Percentiles rank a stretch among this genome's conserved stretches.
Conservation (phyloP, 2,329 filamentous ascomycete genomes). For the Cadophora malorum region DNA sequence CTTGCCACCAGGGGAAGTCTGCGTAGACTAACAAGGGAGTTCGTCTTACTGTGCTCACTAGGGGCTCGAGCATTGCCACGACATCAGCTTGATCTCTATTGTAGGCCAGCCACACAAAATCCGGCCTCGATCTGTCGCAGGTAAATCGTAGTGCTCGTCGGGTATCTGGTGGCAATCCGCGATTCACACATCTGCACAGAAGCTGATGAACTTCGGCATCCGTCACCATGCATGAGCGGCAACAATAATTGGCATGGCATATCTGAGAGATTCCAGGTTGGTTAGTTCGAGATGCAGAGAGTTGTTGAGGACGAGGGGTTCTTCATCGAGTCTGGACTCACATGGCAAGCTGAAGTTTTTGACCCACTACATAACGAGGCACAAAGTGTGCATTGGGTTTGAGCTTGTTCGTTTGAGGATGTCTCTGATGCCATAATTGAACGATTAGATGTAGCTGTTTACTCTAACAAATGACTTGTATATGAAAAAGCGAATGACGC, state of each 20-base stretch:
- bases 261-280: background rate
- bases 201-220: background rate
- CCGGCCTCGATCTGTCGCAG: background rate
- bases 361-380: background rate
- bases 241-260: background rate
- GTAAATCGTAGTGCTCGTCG: background rate
- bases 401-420: background rate
- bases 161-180: background rate
- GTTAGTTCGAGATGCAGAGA: background rate
- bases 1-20: background rate
- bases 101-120: background rate
- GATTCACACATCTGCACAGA: background rate
- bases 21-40: background rate
- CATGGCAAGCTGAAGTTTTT: background rate
- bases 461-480: background rate
- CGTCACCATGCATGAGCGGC: background rate
- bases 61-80: background rate
- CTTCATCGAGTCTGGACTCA: background rate
- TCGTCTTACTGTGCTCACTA: no score
- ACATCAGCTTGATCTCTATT: background rate
- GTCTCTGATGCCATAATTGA: background rate
- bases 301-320: background rate
- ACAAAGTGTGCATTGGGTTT: background rate
- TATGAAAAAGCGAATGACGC: background rate
- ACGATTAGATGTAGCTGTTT: background rate